A percentile compares a stretch with the other conserved stretches of the same genome.
These are phyloP conservation scores for Jamesozyma lodderae DNA, from an alignment of 805 yeast species.

Conservation along the genomic window DNA sequence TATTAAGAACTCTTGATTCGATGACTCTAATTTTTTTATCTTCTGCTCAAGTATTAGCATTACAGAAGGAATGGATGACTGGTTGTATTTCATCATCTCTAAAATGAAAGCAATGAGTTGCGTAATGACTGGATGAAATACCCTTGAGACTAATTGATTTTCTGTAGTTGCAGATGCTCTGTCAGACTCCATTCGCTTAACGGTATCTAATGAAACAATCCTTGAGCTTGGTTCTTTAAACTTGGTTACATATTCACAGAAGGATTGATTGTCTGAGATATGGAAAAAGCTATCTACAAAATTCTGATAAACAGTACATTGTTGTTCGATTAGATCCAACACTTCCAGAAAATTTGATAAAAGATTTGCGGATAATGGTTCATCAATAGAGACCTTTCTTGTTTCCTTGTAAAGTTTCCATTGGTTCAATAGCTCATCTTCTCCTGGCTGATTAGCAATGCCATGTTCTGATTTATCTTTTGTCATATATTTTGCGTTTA, in stretches of 20 bases:
- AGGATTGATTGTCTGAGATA: conserved; percentile 34
- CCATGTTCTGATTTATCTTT: conserved; percentile 3
- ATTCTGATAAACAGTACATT: conserved; percentile 39
- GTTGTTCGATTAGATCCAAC: conserved; percentile 16
- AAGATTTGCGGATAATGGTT: conserved; percentile 4
- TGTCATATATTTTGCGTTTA: neutral
- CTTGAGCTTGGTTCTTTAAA: conserved; percentile 18
- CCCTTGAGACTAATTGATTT: conserved; percentile 35
- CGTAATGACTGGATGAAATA: conserved; percentile 34
- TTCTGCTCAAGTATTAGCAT: conserved; percentile 35
- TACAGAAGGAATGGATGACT: conserved; percentile 36
- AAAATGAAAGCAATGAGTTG: conserved; percentile 24
- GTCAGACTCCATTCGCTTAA: conserved; percentile 37
- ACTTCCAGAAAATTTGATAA: conserved; percentile 10
- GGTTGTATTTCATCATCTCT: conserved; percentile 32
- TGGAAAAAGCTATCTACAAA: conserved; percentile 39
- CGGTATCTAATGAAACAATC: conserved; percentile 24
- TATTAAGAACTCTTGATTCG: conserved; percentile 57
- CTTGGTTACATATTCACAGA: conserved; percentile 36
- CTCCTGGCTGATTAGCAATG: conserved; percentile 7
- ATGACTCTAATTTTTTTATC: conserved; percentile 32
- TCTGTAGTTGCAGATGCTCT: conserved; percentile 41
- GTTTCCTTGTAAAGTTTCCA: conserved; percentile 14
- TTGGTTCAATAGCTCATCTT: conserved; percentile 8
- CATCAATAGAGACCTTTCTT: conserved; percentile 8